Conservation (phyloP, 2,329 filamentous ascomycete genomes). For the Clarireedia hainanense region DNA sequence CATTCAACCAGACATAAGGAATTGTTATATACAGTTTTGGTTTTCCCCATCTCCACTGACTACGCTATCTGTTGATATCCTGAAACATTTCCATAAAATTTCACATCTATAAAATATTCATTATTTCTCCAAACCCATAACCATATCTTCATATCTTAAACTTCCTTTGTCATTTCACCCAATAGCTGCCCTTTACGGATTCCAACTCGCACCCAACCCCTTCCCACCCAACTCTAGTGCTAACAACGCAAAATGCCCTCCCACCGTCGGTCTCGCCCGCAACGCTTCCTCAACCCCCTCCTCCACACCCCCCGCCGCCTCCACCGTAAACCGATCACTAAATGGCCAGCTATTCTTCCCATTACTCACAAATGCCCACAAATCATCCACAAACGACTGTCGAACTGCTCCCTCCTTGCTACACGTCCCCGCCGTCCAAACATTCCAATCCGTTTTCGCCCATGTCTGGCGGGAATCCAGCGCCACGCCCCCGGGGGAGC, state of each 20-base stretch:
- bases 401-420: not conserved
- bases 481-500: slow-evolving; percentile 32
- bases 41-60: not conserved
- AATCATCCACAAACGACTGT: not conserved
- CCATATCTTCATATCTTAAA: not conserved
- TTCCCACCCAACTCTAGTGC: slow-evolving; percentile 31
- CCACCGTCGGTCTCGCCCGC: slow-evolving; percentile 68
- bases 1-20: too few relatives aligned
- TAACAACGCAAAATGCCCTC: slow-evolving; percentile 70
- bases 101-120: not conserved
- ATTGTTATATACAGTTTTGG: too few relatives aligned
- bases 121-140: not conserved
- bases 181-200: not conserved
- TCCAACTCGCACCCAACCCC: not conserved
- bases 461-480: slow-evolving; percentile 34
- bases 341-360: not conserved
- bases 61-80: not conserved
- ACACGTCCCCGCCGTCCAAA: slow-evolving; percentile 26
- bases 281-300: slow-evolving; percentile 36
- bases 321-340: not conserved
- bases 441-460: slow-evolving; percentile 38
- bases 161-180: not conserved
- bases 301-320: not conserved
- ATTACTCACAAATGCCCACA: not conserved
- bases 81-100: not conserved